Evolutionary conservation across 179 eudicot species (phyloP).

Genomic region (Spergularia azorica): DNA sequence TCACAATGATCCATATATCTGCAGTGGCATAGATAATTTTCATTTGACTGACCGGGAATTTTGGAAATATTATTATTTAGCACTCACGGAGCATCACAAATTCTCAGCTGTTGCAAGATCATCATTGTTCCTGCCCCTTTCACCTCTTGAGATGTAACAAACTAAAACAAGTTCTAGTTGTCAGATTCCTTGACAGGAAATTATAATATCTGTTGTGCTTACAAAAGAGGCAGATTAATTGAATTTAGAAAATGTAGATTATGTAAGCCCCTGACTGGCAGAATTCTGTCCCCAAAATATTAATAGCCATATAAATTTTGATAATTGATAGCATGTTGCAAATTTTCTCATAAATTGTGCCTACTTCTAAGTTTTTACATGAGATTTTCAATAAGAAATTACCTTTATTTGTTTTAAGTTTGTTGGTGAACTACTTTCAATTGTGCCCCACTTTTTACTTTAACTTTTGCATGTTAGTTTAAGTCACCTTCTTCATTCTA

Average conservation of each 20-base stretch:
- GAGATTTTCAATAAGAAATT: background rate
- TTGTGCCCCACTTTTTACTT: background rate
- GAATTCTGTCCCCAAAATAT: background rate
- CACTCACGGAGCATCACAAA: background rate
- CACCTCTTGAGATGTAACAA: background rate
- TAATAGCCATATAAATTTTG: background rate
- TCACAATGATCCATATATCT: background rate
- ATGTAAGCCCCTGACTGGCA: background rate
- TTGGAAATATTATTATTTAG: background rate
- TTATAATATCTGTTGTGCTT: background rate
- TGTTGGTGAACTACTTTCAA: background rate
- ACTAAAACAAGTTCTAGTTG: too few species aligned
- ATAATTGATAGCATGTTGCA: background rate
- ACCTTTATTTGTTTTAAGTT: background rate
- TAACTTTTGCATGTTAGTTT: background rate
- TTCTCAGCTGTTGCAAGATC: background rate
- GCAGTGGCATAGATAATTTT: too few species aligned
- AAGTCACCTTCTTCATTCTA: background rate
- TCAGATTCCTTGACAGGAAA: background rate
- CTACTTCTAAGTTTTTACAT: too few species aligned
- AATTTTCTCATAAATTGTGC: background rate
- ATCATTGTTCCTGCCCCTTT: background rate
- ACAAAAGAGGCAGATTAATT: too few species aligned
- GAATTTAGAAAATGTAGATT: background rate
- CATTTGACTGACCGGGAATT: too few species aligned